phyloP scores from a whole-genome alignment of 305 asterid genomes.

The Fraxinus platypoda region DNA sequence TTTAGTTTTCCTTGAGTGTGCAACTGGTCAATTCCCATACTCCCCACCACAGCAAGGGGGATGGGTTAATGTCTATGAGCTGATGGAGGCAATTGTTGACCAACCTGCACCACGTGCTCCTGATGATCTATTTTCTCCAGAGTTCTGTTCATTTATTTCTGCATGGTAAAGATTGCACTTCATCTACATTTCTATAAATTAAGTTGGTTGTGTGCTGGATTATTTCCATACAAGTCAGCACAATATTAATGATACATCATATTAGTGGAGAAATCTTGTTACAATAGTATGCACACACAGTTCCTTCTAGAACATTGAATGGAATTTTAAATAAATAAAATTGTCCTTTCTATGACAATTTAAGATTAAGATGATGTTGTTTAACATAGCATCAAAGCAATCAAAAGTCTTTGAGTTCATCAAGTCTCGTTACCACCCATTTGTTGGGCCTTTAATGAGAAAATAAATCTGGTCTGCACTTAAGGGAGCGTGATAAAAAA shows the following conservation, averaged over 20 bases:
- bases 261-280: background rate
- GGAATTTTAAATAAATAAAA: background rate
- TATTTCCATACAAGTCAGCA: background rate
- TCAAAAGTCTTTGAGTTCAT: background rate
- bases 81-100: conserved; percentile 85
- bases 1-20: conserved; percentile 86
- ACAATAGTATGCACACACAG: background rate
- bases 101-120: conserved; percentile 80
- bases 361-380: background rate
- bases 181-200: conserved; percentile 4
- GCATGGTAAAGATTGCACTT: conserved; percentile 60
- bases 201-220: conserved; percentile 1
- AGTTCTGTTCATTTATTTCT: conserved; percentile 87
- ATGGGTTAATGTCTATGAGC: conserved; percentile 82
- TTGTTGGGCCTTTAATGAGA: background rate
- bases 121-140: conserved; percentile 70
- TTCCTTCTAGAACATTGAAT: background rate
- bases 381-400: background rate
- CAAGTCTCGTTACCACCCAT: background rate
- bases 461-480: background rate
- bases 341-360: background rate
- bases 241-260: background rate
- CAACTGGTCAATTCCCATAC: conserved; percentile 81
- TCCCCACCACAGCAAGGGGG: conserved; percentile 80
- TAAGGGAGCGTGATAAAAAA: background rate